Percentiles rank a stretch among this genome's conserved stretches.
These are phyloP conservation scores for Penicillium ochrochloron DNA, from an alignment of 495 filamentous ascomycete species.

Conservation along the genomic window DNA sequence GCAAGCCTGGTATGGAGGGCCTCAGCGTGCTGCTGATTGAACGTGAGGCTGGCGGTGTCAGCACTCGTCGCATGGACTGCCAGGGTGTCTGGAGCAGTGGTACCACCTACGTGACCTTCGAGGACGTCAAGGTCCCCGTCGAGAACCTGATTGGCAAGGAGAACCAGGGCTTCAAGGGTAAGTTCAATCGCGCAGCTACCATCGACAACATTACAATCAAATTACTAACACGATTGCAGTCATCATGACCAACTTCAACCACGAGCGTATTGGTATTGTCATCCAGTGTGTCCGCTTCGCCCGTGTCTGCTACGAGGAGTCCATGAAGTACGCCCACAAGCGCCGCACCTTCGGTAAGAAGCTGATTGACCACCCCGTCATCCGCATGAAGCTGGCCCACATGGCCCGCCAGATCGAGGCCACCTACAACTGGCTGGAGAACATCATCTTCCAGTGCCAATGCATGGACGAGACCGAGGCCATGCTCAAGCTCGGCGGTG, in stretches of 20 bases:
- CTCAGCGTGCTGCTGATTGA: constrained; percentile 88
- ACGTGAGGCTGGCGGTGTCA: constrained; percentile 78
- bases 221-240: constrained; percentile 47
- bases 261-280: constrained; percentile 97
- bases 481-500: constrained; percentile 92
- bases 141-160: constrained; percentile 97
- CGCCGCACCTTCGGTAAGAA: constrained; percentile 93
- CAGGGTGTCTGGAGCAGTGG: constrained; percentile 95
- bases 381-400: constrained; percentile 94
- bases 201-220: background rate
- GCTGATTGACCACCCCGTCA: constrained; percentile 95
- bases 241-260: constrained; percentile 99
- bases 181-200: constrained; percentile 36
- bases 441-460: constrained; percentile 88
- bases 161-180: constrained; percentile 90
- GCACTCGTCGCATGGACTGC: constrained; percentile 95
- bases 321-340: constrained; percentile 95
- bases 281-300: constrained; percentile 96
- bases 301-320: constrained; percentile 96
- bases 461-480: constrained; percentile 94
- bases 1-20: constrained; percentile 84
- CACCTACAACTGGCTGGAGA: constrained; percentile 96
- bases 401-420: constrained; percentile 99
- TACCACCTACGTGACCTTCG: constrained; percentile 96
- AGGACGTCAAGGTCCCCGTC: constrained; percentile 97